Evolutionary conservation across 169 alveolate species (phyloP), one percentile per base, ranked within the genome.

Genomic region (Haemoproteus tartakovskyi): DNA sequence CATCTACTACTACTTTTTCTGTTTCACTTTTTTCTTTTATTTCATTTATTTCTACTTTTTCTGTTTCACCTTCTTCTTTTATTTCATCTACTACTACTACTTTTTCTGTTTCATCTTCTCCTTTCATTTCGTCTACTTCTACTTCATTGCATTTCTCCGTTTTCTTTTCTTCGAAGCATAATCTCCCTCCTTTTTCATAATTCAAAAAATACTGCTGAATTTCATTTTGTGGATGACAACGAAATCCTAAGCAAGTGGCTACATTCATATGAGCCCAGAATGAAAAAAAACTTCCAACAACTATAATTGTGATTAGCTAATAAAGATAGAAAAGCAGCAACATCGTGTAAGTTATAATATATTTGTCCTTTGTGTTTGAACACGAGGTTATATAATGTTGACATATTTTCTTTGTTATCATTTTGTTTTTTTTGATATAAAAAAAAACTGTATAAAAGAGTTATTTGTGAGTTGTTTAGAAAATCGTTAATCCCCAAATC

Each of bases 301-400:
- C 22, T 57, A 37, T 46, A 38, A 52, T 67, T 67, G 33, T 47
- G 41, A 38, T 9, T 47, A 24, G 19, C 43, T 33, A 67, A 37
- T 14, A 67, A 67, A 67, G 8, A 14, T 61, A 67, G 26, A 18
- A 67, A 67, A 8, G 64, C 11, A 16, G 82, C 38, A 36, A 67
- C 46, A 36, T 67, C 82, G 27, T 67, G 82, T 4, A 67, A 45
- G 27, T 52, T 67, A 47, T 54, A 67, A n/a, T n/a, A n/a, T n/a
- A n/a, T n/a, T n/a, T n/a, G n/a, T n/a, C n/a, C n/a, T n/a, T n/a
- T n/a, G n/a, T n/a, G n/a, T n/a, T n/a, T n/a, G n/a, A n/a, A n/a
- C n/a, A n/a, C n/a, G n/a, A n/a, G n/a, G n/a, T n/a, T n/a, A n/a
- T n/a, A n/a, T n/a, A n/a, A n/a, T n/a, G n/a, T n/a, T n/a, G n/a